These are phyloP conservation scores for Ambrosiella xylebori DNA, from an alignment of 2,329 filamentous ascomycete genomes.

Conservation along the genomic window DNA sequence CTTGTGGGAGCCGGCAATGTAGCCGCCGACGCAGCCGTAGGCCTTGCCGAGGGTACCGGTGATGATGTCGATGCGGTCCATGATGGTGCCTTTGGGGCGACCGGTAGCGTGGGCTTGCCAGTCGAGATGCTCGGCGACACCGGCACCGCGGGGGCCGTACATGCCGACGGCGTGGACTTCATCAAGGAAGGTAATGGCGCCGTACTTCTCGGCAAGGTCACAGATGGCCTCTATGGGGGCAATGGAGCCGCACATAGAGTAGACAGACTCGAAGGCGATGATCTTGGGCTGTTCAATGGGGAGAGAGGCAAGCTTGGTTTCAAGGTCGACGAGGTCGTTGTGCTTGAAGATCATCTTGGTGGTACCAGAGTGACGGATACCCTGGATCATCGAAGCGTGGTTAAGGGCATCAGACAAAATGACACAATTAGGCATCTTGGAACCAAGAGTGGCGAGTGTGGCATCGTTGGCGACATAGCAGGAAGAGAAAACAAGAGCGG, in stretches of 20 bases:
- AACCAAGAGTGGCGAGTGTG: slow-evolving; percentile 88
- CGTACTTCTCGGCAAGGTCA: slow-evolving; percentile 92
- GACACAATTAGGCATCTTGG: slow-evolving; percentile 89
- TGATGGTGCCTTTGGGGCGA: slow-evolving; percentile 61
- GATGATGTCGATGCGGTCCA: slow-evolving; percentile 96
- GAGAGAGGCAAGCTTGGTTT: slow-evolving; percentile 78
- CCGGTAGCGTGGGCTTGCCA: slow-evolving; percentile 71
- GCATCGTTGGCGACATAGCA: slow-evolving; percentile 98
- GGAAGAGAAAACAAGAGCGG: slow-evolving; percentile 85
- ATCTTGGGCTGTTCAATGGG: slow-evolving; percentile 82
- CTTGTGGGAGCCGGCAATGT: slow-evolving; percentile 77
- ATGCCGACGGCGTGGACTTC: slow-evolving; percentile 98
- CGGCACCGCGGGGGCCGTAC: slow-evolving; percentile 91
- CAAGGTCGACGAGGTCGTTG: slow-evolving; percentile 85
- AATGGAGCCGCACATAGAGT: slow-evolving; percentile 98
- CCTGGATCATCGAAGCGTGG: slow-evolving; percentile 98
- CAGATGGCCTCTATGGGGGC: slow-evolving; percentile 93
- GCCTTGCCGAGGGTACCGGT: slow-evolving; percentile 95
- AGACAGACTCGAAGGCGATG: slow-evolving; percentile 96
- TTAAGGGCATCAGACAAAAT: slow-evolving; percentile 96
- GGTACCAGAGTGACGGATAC: slow-evolving; percentile 90
- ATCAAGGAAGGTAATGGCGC: slow-evolving; percentile 90
- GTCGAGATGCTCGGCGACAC: slow-evolving; percentile 93
- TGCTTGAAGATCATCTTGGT: slow-evolving; percentile 98
- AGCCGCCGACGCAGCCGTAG: slow-evolving; percentile 92